Base-by-base conservation (phyloP, 2,329 filamentous ascomycete species). In the Fusarium praegraminearum region DNA sequence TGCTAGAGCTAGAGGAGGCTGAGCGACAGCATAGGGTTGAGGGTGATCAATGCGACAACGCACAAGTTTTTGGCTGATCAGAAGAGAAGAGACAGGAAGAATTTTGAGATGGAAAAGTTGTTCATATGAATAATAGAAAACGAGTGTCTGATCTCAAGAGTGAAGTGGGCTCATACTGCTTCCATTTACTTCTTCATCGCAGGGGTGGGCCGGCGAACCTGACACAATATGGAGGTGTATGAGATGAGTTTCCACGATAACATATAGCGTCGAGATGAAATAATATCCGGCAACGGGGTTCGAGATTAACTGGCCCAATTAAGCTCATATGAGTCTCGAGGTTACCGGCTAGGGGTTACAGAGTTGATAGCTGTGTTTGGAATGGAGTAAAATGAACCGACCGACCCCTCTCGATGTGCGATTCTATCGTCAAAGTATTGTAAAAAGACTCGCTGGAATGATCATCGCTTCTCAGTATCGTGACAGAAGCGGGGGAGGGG, bases 1-100 rank as follows among this genome's bases (percentile, higher is more conserved):
- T 52, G 24, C 89, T 68, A 89, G 89, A 76, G 88, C 89, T 68
- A 89, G 89, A 76, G 88, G 88, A 26, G 88, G 88, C 4, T 90
- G 88, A 87, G 85, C 87, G 64, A 89, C 87, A 50, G 84, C 83
- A 64, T 87, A 90, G 83, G 90, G 64, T 84, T 85, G 69, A 85
- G 86, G 32, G 82, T 83, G 47, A 79, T 83, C 61, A 83, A 84
- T 76, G 82, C 80, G 15, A 75, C 74, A 46, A 78, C 83, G 53
- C 80, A 80, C 12, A 71, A 78, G 16, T 63, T 81, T 55, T 55
- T 76, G 53, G 49, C 32, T 22, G 53, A 18, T n/a, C 12, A 50
- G 22, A 67, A 51, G 18, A 47, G 24, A 64, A 45, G 33, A 56
- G 62, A 52, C 28, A 44, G 35, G 35, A 18, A 7, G 41, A 50